These are phyloP conservation scores for Mitragyna speciosa DNA, from an alignment of 257 asterid species.

Conservation along the genomic window DNA sequence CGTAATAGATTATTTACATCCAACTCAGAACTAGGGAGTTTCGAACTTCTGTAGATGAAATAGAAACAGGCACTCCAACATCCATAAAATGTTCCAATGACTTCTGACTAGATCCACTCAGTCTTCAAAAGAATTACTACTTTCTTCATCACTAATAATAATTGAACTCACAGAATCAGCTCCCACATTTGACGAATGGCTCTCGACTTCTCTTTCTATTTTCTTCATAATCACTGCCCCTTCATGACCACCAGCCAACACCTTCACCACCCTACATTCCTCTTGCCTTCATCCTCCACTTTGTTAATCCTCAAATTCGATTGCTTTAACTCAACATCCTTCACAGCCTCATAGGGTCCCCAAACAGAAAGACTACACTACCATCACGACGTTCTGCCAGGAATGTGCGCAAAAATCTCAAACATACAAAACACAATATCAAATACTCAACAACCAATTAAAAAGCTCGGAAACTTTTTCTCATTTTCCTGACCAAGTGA, in stretches of 20 bases:
- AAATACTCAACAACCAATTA: neutral
- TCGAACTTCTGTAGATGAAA: slow-evolving; percentile 12
- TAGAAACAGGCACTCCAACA: slow-evolving; percentile 23
- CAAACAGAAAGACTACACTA: slow-evolving; percentile 73
- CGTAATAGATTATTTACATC: slow-evolving; percentile 17
- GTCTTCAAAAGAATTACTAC: slow-evolving; percentile 12
- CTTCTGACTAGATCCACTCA: slow-evolving; percentile 25
- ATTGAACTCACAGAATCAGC: slow-evolving; percentile 28
- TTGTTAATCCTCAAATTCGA: too few species aligned
- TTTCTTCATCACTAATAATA: slow-evolving; percentile 1
- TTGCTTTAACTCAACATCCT: slow-evolving; percentile 36
- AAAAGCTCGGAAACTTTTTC: neutral
- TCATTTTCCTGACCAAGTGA: neutral
- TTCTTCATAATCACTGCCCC: slow-evolving; percentile 28
- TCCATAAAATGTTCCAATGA: slow-evolving; percentile 25
- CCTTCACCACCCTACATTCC: too few species aligned
- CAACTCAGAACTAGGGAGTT: slow-evolving; percentile 18
- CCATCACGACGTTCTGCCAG: slow-evolving; percentile 86
- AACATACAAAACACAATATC: slow-evolving; percentile 4
- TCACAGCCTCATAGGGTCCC: slow-evolving; percentile 52
- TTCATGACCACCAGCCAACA: slow-evolving; percentile 34
- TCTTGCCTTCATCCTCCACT: too few species aligned
- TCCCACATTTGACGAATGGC: slow-evolving; percentile 24
- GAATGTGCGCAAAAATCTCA: slow-evolving; percentile 23
- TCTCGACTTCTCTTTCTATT: slow-evolving; percentile 22